Conservation (phyloP, 2,329 filamentous ascomycete genomes). For the Emmonsiellopsis sp. region DNA sequence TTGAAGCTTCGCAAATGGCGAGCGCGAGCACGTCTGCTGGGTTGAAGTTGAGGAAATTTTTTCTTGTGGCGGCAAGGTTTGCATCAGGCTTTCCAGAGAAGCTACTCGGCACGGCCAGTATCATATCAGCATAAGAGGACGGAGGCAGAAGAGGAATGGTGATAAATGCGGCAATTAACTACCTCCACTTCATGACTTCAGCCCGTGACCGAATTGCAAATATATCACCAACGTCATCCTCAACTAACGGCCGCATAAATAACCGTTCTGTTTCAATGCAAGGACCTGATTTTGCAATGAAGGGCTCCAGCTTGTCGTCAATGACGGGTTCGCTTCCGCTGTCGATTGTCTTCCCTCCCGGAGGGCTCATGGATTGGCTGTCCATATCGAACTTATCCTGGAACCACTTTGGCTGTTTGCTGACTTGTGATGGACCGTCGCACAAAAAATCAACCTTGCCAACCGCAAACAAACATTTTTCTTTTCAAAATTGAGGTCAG, state of each 20-base stretch:
- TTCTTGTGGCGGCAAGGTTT: conserved; percentile 3
- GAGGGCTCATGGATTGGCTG: no score
- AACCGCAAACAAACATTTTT: no score
- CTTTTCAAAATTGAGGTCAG: background rate
- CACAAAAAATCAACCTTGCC: no score
- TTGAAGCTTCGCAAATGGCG: conserved; percentile 9
- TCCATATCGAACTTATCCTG: no score
- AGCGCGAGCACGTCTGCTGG: conserved; percentile 9
- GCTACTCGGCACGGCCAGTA: background rate
- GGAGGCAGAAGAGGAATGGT: background rate
- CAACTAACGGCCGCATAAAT: conserved; percentile 13
- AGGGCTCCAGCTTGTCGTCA: background rate
- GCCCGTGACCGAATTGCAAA: conserved; percentile 17
- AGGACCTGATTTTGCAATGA: background rate
- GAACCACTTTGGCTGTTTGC: no score
- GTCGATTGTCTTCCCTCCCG: background rate
- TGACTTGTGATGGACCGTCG: no score
- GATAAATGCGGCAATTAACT: conserved; percentile 8
- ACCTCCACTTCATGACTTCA: conserved; percentile 23
- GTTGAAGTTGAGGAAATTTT: background rate
- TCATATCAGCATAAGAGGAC: background rate
- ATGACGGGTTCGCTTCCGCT: background rate
- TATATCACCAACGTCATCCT: conserved; percentile 14
- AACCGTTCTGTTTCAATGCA: conserved; percentile 10
- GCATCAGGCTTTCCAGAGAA: conserved; percentile 4